Evolutionary conservation across 441 rosid genomes (phyloP), one percentile per base, ranked within the genome.

Genomic region (Croton setiger): DNA sequence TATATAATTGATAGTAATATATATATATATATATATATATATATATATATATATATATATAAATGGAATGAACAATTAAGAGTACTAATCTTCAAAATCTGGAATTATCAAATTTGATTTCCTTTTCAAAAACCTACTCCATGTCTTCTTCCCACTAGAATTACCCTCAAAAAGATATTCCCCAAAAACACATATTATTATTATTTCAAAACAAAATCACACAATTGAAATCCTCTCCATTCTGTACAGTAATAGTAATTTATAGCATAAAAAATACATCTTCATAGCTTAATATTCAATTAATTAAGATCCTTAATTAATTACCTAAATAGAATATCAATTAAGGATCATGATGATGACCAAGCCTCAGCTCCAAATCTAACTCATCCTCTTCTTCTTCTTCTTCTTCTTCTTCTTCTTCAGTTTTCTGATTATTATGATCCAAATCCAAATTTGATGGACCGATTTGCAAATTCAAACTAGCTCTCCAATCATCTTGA

Each of bases 291-390:
- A 9, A 39, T 7, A 39, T 39, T 7, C 7, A 7, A 39, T 39
- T 39, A 66, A 41, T 13, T 3, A 20, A 66, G 59, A 20, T 53
- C n/a, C 45, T 39, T 33, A 60, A 12, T 17, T 57, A 47, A 12
- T 17, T 57, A 47, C 18, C 41, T 52, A 11, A 39, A 39, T 10
- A 37, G 3, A 69, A 5, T 11, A 44, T 4, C 21, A 5, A 33
- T 62, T 13, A 21, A 7, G 58, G 72, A 63, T 67, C 75, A 60
- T 83, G 84, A 76, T 83, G 84, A 76, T 83, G 83, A 75, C 94
- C 83, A 63, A 88, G 96, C 78, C 94, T 86, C 73, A 92, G 94
- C 87, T 92, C 96, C 85, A 88, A 80, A 66, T 88, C 89, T 13
- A 88, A 23, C 66, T 86, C 91, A 56, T 80, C 86, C 66, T 74